Conservation (phyloP, 306 rosid species). For the Quercus aquifolioides region DNA sequence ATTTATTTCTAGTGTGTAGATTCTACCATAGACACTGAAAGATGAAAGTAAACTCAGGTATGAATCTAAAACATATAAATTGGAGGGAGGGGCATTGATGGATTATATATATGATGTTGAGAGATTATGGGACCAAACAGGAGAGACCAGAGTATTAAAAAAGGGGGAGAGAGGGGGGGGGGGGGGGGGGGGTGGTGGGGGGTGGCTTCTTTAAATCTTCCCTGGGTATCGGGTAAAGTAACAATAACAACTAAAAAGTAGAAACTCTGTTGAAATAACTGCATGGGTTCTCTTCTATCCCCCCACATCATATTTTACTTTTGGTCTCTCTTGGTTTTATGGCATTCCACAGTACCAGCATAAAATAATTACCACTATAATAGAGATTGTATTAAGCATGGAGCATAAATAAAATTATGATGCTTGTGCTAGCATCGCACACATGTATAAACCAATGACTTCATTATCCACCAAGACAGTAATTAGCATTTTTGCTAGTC, state of each 20-base stretch:
- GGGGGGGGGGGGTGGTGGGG: background rate
- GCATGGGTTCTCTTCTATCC: background rate
- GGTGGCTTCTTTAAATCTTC: background rate
- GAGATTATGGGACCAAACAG: no score
- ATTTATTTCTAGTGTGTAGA: background rate
- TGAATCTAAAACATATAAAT: background rate
- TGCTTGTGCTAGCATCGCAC: no score
- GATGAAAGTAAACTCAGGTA: background rate
- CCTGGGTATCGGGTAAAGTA: no score
- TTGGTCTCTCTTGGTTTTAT: background rate
- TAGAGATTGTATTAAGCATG: no score
- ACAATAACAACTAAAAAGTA: background rate
- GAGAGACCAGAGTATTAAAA: no score
- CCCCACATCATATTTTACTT: background rate
- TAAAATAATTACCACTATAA: no score
- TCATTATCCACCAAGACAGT: no score
- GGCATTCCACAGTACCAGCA: background rate
- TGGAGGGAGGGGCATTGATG: background rate
- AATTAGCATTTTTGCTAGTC: no score
- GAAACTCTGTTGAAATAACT: background rate
- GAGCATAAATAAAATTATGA: no score
- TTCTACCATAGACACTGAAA: background rate
- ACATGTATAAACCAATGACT: no score
- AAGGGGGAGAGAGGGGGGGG: fast-evolving
- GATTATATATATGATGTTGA: background rate